These are phyloP conservation scores for Candida morakotiae DNA, from an alignment of 805 yeast species.

Conservation along the genomic window DNA sequence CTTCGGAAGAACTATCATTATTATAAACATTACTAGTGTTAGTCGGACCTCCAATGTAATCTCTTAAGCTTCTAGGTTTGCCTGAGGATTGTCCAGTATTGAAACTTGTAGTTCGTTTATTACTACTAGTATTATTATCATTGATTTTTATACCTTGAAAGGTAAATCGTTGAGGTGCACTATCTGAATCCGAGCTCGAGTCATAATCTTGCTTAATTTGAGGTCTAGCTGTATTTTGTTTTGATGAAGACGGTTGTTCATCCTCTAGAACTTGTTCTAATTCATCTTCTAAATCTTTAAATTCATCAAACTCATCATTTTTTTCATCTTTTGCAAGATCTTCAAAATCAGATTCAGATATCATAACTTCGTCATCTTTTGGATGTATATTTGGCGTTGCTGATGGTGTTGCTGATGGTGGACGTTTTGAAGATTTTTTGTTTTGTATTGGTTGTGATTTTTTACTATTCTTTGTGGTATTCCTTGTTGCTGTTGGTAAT, in stretches of 20 bases:
- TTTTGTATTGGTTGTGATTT: not conserved
- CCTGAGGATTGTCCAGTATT: not conserved
- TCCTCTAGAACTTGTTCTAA: slow-evolving; percentile 37
- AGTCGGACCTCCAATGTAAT: slow-evolving; percentile 25
- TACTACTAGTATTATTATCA: slow-evolving; percentile 14
- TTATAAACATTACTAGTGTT: slow-evolving; percentile 15
- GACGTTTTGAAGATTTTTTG: slow-evolving; percentile 9
- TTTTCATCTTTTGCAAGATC: slow-evolving; percentile 20
- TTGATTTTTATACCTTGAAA: slow-evolving; percentile 23
- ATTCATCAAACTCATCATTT: slow-evolving; percentile 31
- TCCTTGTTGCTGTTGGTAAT: not conserved
- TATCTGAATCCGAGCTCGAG: slow-evolving; percentile 3
- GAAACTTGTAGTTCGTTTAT: slow-evolving; percentile 1
- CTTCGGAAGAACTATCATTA: slow-evolving; percentile 29
- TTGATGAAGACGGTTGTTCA: slow-evolving; percentile 5
- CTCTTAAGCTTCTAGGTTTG: slow-evolving; percentile 39
- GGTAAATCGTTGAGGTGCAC: slow-evolving; percentile 8
- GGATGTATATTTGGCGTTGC: slow-evolving; percentile 11
- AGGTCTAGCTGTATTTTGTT: not conserved
- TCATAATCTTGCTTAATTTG: slow-evolving; percentile 6
- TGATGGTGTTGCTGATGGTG: slow-evolving; percentile 15
- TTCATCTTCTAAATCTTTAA: slow-evolving; percentile 40
- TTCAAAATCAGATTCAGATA: slow-evolving; percentile 37
- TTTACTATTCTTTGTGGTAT: not conserved
- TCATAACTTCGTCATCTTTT: slow-evolving; percentile 12